Evolutionary conservation across 192 early-diverging fungal genomes (phyloP), one percentile per base, ranked within the genome.

Genomic region (Rhizophagus prolifer): DNA sequence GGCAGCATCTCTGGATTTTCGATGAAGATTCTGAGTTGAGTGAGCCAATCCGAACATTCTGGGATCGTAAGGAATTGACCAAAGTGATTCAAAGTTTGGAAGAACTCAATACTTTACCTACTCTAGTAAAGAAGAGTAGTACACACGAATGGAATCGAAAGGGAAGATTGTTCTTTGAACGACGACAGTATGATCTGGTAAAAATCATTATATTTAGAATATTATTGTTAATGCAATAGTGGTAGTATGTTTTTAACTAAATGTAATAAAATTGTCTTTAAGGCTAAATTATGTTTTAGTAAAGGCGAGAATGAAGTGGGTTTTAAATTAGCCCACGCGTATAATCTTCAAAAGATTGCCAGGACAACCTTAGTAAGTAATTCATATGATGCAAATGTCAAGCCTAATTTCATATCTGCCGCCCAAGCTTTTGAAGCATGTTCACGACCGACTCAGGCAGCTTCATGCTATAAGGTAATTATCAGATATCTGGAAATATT

Each of bases 1-100:
- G 75, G 54, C 63, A 68, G 28, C 34, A 54, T 1, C 23, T 77
- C n/a, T 74, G 73, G 59, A 74, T 74, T 38, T 74, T 38, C 34
- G 73, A 74, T 74, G 73, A 61, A 46, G 62, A 74, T 13, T 6
- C 19, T 16, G 60, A 74, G 25, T 30, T 26, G 6, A 74, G 58
- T 6, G 59, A 63, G 1, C 59, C 73, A 46, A 74, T 74, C 10
- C 61, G 61, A 6, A 46, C 5, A 74, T 63, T 63, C 28, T 74
- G 73, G 73, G 60, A 64, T n/a, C 72, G 41, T 16, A 1, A 74
- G 2, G 59, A 7, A 21, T 34, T 74, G 36, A 30, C 63, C 26
- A 72, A 72, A 59, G 70, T 72, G 25, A 44, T 44, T 4, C n/a
- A 10, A 3, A 23, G 23, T 31, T 4, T 26, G 14, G 19, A 19